Base-by-base conservation (phyloP, 306 rosid species). In the Quercus bicolor region DNA sequence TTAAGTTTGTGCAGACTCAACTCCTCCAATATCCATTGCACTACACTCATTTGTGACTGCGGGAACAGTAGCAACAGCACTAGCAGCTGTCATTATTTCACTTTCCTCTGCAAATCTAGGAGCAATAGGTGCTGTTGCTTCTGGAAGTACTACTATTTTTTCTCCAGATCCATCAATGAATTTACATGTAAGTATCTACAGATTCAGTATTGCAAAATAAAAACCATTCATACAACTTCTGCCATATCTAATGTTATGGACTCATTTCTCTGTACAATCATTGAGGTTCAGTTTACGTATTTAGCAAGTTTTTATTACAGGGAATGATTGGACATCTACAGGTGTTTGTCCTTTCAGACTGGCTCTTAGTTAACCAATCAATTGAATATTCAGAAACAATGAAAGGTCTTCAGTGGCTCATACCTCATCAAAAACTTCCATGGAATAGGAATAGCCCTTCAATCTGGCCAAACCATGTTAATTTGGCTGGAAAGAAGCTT, bases 291-390 rank as follows among this genome's bases (percentile, higher is more conserved):
- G 76, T 53, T 74, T 53, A 40, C 72, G 45, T 75, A 74, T 86
- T 75, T 69, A 21, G 31, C 19, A 24, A 56, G 29, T 59, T 64
- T 80, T 33, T 76, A 65, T 68, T 40, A 54, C 82, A 91, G 96
- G 93, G 93, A 74, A 72, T 91, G 89, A 43, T 89, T 64, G 91
- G 96, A 66, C 91, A 89, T 73, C 81, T 91, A 54, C 96, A 91
- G 76, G 83, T 86, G 83, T 91, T 91, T 82, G 96, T 86, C 72
- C 88, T 91, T 31, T 78, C 90, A 53, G 82, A 85, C 73, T 82
- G 89, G 93, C 82, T 87, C 80, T 79, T 82, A 66, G 74, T 68
- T 61, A 79, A 87, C 80, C 86, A 82, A 37, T 87, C 82, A 26
- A 68, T 81, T 61, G 85, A 82, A 79, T 91, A 82, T 84, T 91